phyloP scores from a whole-genome alignment of 768 basidiomycete genomes.

The Leccinum imitatum region DNA sequence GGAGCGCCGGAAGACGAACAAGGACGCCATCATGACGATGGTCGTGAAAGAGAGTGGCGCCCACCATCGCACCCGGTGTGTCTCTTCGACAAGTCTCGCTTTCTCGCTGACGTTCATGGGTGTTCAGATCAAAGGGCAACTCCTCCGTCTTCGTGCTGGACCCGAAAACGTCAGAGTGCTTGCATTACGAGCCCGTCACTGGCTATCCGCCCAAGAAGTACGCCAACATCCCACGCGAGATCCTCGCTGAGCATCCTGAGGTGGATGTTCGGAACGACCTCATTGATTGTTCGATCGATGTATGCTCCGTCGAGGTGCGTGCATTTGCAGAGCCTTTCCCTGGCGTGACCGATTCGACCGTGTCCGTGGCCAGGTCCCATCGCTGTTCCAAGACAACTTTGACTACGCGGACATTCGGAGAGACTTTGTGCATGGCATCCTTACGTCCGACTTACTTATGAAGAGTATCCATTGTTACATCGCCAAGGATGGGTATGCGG shows the following conservation, averaged over 20 bases:
- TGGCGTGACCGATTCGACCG: constrained; percentile 1
- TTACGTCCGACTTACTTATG: constrained; percentile 92
- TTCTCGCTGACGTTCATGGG: constrained; percentile 2
- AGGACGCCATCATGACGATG: constrained; percentile 96
- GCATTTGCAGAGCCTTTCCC: not conserved
- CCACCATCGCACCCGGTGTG: constrained; percentile 71
- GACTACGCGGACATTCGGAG: constrained; percentile 90
- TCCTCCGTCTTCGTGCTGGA: constrained; percentile 80
- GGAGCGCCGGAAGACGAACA: constrained; percentile 80
- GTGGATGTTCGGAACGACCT: constrained; percentile 87
- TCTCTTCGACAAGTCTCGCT: constrained; percentile 2
- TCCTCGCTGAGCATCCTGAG: constrained; percentile 70
- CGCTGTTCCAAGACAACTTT: constrained; percentile 97
- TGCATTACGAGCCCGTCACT: constrained; percentile 79
- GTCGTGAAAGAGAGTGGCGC: constrained; percentile 80
- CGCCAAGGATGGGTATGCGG: constrained; percentile 86
- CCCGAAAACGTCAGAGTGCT: constrained; percentile 70
- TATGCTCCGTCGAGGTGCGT: constrained; percentile 88
- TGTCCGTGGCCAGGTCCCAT: constrained; percentile 68
- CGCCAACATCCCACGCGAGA: constrained; percentile 74
- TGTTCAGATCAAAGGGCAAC: constrained; percentile 62
- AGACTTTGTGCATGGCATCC: constrained; percentile 92
- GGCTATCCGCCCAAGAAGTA: constrained; percentile 65
- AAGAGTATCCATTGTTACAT: constrained; percentile 93
- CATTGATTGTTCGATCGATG: constrained; percentile 85